A percentile compares a stretch with the other conserved stretches of the same genome.
Evolutionary conservation across 768 basidiomycete genomes (phyloP).

Genomic region (Sarcodon sp.): DNA sequence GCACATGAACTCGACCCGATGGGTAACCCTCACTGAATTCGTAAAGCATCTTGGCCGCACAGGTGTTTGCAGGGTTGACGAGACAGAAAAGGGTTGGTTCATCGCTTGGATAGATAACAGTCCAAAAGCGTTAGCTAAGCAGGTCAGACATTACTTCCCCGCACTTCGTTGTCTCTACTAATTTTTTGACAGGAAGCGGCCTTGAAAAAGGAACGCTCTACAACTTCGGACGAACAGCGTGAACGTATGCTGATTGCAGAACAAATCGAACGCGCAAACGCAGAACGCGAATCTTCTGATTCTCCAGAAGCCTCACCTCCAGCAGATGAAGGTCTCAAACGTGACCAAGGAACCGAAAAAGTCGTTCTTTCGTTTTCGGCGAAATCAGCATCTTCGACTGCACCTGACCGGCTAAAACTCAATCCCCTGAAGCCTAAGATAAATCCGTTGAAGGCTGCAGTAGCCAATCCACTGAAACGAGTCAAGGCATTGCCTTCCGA

Average conservation of each 20-base stretch:
- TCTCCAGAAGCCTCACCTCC: slow-evolving; percentile 14
- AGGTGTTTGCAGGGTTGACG: slow-evolving; percentile 87
- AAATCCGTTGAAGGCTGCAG: slow-evolving; percentile 46
- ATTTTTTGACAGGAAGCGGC: slow-evolving; percentile 48
- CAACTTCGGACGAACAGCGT: slow-evolving; percentile 88
- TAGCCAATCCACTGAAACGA: slow-evolving; percentile 12
- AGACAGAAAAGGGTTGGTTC: slow-evolving; percentile 98
- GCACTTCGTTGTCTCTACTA: neutral
- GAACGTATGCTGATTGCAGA: slow-evolving; percentile 83
- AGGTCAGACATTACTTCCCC: slow-evolving; percentile 30
- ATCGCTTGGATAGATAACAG: slow-evolving; percentile 95
- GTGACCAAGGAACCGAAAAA: slow-evolving; percentile 61
- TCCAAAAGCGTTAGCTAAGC: slow-evolving; percentile 87
- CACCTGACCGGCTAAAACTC: slow-evolving; percentile 36
- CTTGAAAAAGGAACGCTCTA: slow-evolving; percentile 83
- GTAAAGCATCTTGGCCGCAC: slow-evolving; percentile 76
- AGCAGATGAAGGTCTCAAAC: slow-evolving; percentile 44
- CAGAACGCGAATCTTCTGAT: slow-evolving; percentile 23
- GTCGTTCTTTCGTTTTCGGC: slow-evolving; percentile 61
- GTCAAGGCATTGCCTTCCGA: too few species aligned
- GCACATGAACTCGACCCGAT: slow-evolving; percentile 97
- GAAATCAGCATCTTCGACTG: slow-evolving; percentile 31
- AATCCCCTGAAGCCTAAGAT: slow-evolving; percentile 44
- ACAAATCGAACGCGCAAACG: slow-evolving; percentile 82
- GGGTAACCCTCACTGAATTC: slow-evolving; percentile 98